Evolutionary conservation across 257 asterid species (phyloP), one percentile per base, ranked within the genome.

Genomic region (Leonotis leonurus): DNA sequence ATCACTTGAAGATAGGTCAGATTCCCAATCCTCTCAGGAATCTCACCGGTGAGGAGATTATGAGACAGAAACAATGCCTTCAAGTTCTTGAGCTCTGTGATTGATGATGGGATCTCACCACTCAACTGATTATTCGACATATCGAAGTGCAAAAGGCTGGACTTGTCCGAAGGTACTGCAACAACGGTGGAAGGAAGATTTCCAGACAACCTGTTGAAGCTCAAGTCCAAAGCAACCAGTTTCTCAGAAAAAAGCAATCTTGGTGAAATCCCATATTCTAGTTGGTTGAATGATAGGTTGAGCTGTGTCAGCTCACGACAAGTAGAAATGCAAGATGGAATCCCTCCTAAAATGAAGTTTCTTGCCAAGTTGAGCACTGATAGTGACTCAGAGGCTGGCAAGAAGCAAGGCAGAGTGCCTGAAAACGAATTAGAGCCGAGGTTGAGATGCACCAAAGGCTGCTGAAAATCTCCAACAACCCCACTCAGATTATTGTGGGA

Each of bases 1-100:
- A 92, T 79, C 65, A 85, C 90, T 78, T 92, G 95, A 56, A 92
- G 91, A 75, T 92, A 92, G 16, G 95, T 92, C 67, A 92, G 65
- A 7, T 89, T 89, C 49, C 99, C 97, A 59, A 92, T 81, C 68
- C 95, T 81, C 44, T 83, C 86, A 0, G 99, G 99, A 36, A 92
- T 85, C 64, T 77, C 85, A 2, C 97, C 97, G 0, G 84, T 82
- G 16, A 89, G 85, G 45, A 72, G 77, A 64, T 92, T 92, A 67
- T 77, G 71, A 12, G 97, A 89, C 27, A 92, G 87, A 60, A 85
- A 73, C 83, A 92, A 69, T 3, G 96, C 97, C 80, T 86, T 94
- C 83, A 92, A 77, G 73, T 81, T 85, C 62, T 80, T 92, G 70
- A 92, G 64, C 56, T 92, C 97, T 1, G 97, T 86, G 1, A 92